phyloP scores from a whole-genome alignment of 306 rosid species.

The Cucumis sativus region DNA sequence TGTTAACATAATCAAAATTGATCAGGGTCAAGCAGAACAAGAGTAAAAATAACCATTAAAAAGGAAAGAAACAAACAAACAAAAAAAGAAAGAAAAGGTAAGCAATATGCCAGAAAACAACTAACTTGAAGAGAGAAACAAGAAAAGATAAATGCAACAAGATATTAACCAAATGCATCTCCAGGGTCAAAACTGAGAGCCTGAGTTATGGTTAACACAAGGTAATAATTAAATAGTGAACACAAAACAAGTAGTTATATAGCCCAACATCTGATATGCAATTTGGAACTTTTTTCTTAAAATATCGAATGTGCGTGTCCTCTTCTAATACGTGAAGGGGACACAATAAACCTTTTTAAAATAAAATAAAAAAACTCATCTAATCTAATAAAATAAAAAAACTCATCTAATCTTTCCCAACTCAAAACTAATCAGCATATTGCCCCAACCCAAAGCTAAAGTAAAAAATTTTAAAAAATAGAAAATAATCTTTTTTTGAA shows the following conservation, averaged over 20 bases:
- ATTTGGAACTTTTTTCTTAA: no score
- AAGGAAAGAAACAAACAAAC: neutral
- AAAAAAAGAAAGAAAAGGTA: neutral
- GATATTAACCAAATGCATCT: neutral
- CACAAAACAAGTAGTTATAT: neutral
- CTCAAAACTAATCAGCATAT: no score
- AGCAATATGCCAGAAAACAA: neutral
- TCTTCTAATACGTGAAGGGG: no score
- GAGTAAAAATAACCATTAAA: neutral
- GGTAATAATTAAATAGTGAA: no score
- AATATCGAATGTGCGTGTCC: no score
- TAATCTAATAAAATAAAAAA: no score
- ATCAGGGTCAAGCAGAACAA: neutral
- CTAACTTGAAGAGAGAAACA: neutral
- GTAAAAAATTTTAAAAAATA: no score
- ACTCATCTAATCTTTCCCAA: no score
- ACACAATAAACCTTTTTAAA: no score
- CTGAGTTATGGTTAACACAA: neutral
- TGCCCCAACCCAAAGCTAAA: no score
- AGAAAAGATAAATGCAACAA: neutral
- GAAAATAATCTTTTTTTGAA: no score
- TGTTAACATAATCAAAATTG: slow-evolving; percentile 3
- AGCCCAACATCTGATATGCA: neutral
- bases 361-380: no score
- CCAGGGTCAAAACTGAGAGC: neutral